Evolutionary conservation across 192 early-diverging fungal species (phyloP).

Genomic region (Spinellus fusiger): DNA sequence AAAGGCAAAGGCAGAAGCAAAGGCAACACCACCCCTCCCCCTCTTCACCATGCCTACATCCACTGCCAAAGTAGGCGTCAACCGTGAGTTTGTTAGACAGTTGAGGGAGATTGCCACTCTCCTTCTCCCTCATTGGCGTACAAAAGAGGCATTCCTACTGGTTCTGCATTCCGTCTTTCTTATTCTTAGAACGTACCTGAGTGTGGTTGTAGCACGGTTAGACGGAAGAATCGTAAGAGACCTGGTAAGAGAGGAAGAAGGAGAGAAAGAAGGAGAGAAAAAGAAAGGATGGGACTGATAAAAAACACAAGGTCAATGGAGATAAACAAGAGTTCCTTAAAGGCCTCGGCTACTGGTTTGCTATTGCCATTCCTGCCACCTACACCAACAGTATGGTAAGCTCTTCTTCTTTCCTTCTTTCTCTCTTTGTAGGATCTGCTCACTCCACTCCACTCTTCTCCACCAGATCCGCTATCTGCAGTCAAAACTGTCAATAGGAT

Average conservation of each 20-base stretch:
- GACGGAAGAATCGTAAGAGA: conserved; percentile 95
- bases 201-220: conserved; percentile 85
- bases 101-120: conserved; percentile 71
- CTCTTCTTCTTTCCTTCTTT: neutral
- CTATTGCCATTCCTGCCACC: conserved; percentile 90
- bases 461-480: conserved; percentile 61
- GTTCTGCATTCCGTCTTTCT: conserved; percentile 80
- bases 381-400: conserved; percentile 97
- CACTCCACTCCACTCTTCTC: neutral
- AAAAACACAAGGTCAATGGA: conserved; percentile 53
- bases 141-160: conserved; percentile 78
- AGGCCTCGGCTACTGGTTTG: conserved; percentile 84
- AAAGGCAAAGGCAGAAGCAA: too few relatives aligned
- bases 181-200: conserved; percentile 85
- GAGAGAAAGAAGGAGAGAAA: neutral
- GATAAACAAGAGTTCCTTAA: conserved; percentile 73
- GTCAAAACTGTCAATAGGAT: conserved; percentile 68
- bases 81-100: conserved; percentile 54
- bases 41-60: too few relatives aligned
- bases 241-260: conserved; percentile 49
- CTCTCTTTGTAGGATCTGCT: neutral
- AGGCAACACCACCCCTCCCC: too few relatives aligned
- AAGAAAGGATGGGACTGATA: neutral
- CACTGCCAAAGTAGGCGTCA: conserved; percentile 55
- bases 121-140: conserved; percentile 71